A percentile compares a stretch with the other conserved stretches of the same genome.
These are phyloP conservation scores for Pseudogymnoascus sp. DNA, from an alignment of 2,329 filamentous ascomycete species.

Conservation along the genomic window DNA sequence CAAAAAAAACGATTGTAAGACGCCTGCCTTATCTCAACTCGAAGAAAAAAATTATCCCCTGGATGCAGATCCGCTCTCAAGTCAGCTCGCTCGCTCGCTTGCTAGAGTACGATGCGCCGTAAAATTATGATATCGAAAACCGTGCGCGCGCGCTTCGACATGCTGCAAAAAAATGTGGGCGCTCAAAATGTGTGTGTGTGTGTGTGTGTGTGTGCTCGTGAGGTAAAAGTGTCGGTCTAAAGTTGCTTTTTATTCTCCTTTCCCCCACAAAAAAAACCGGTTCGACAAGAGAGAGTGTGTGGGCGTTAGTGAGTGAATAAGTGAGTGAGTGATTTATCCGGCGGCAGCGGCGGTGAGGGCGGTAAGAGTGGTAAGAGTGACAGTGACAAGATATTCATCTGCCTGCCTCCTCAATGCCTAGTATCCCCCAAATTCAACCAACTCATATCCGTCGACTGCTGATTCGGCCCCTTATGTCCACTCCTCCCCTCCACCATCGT, in stretches of 20 bases:
- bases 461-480: slow-evolving; percentile 42
- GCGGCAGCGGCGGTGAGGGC: background rate
- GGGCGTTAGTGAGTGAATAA: background rate
- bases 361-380: background rate
- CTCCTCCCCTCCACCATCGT: slow-evolving; percentile 22
- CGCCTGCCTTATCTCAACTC: too few relatives aligned
- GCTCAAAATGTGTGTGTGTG: background rate
- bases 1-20: background rate
- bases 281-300: background rate
- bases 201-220: background rate
- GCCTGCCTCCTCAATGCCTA: background rate
- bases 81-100: background rate
- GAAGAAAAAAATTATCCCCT: background rate
- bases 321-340: background rate
- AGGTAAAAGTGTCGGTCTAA: background rate
- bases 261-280: background rate
- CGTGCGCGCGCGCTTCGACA: background rate
- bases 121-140: background rate
- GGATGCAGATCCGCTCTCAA: background rate
- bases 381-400: background rate
- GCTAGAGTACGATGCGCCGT: background rate
- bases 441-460: slow-evolving; percentile 56
- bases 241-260: background rate
- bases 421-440: slow-evolving; percentile 66
- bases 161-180: slow-evolving; percentile 1